A percentile compares a stretch with the other conserved stretches of the same genome.
phyloP scores from a whole-genome alignment of 192 early-diverging fungal species.

The Haplosporangium gracile region DNA sequence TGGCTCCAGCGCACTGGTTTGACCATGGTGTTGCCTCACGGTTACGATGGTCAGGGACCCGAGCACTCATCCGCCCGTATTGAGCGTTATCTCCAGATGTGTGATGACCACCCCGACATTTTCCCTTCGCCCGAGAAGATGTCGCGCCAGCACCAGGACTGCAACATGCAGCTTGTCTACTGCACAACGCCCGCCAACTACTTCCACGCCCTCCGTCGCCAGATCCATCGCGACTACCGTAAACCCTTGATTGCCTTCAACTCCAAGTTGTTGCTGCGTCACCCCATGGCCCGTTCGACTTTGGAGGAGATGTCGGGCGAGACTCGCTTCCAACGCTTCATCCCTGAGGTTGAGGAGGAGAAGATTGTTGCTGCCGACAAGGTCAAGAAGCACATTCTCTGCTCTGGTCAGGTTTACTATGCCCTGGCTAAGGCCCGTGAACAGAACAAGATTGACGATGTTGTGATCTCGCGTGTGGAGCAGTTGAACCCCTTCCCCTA shows the following conservation, averaged over 20 bases:
- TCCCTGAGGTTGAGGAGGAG: constrained; percentile 92
- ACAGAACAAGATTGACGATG: constrained; percentile 89
- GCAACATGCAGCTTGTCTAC: constrained; percentile 98
- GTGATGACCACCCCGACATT: constrained; percentile 93
- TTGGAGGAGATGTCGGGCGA: constrained; percentile 85
- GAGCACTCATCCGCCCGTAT: constrained; percentile 97
- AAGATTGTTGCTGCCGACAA: constrained; percentile 83
- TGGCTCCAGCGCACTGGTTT: constrained; percentile 98
- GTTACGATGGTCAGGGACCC: constrained; percentile 98
- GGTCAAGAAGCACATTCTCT: constrained; percentile 94
- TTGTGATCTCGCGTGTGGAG: constrained; percentile 95
- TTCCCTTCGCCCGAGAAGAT: constrained; percentile 84
- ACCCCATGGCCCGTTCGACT: constrained; percentile 90
- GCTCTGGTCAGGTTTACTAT: constrained; percentile 99
- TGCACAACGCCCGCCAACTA: constrained; percentile 98
- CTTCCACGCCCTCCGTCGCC: constrained; percentile 95
- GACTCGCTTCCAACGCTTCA: constrained; percentile 90
- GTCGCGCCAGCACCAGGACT: constrained; percentile 96
- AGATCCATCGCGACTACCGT: constrained; percentile 97
- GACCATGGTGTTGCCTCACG: constrained; percentile 95
- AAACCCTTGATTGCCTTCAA: constrained; percentile 87
- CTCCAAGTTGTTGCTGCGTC: constrained; percentile 94
- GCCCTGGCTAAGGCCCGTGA: constrained; percentile 88
- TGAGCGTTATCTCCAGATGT: constrained; percentile 96
- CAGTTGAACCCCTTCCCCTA: constrained; percentile 97